A percentile compares a stretch with the other conserved stretches of the same genome.
phyloP scores from a whole-genome alignment of 1,284 basidiomycete species.

The Moesziomyces antarcticus region DNA sequence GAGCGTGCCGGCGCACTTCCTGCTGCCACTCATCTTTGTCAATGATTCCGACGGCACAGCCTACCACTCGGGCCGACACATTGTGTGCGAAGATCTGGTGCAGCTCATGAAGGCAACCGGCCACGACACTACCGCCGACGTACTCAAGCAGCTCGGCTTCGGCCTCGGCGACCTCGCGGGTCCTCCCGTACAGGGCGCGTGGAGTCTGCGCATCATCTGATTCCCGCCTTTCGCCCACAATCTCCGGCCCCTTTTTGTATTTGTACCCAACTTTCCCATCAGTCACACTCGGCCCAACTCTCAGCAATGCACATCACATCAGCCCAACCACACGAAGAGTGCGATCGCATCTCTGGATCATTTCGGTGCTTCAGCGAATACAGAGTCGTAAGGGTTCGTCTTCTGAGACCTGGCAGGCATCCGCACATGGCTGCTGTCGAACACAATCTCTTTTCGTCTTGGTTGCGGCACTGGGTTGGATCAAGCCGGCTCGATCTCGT shows the following conservation, averaged over 20 bases:
- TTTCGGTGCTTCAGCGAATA: neutral
- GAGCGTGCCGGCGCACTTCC: slow-evolving; percentile 24
- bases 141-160: slow-evolving; percentile 53
- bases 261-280: neutral
- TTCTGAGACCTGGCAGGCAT: neutral
- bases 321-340: neutral
- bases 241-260: neutral
- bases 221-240: neutral
- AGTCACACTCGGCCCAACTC: neutral
- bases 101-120: slow-evolving; percentile 55
- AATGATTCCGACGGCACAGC: slow-evolving; percentile 60
- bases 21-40: slow-evolving; percentile 63
- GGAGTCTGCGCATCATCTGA: slow-evolving; percentile 54
- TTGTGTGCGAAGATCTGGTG: slow-evolving; percentile 56
- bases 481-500: slow-evolving; percentile 30
- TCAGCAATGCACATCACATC: neutral
- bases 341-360: neutral
- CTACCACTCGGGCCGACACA: slow-evolving; percentile 58
- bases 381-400: too few species aligned
- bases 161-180: slow-evolving; percentile 47
- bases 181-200: slow-evolving; percentile 40
- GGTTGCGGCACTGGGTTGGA: neutral
- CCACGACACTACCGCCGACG: slow-evolving; percentile 44
- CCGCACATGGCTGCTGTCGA: neutral
- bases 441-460: neutral